Evolutionary conservation across 257 asterid species (phyloP).

Genomic region (Ligustrum vulgare): DNA sequence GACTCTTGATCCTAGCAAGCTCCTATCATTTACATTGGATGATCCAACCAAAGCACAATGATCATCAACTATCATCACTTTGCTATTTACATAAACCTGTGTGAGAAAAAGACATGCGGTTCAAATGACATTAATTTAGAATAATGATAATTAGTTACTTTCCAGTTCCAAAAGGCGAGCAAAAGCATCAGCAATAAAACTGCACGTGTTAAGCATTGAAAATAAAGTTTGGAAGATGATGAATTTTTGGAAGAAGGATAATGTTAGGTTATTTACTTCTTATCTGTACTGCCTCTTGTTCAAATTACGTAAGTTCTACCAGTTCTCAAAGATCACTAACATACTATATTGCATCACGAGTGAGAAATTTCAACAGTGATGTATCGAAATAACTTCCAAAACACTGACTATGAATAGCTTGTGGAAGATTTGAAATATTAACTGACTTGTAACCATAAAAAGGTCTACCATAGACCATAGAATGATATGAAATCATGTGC

Average conservation of each 20-base stretch:
- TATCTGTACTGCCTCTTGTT: neutral
- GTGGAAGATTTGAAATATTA: slow-evolving; percentile 23
- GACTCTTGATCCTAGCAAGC: slow-evolving; percentile 94
- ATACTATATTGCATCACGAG: neutral
- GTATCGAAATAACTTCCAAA: neutral
- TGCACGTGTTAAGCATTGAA: neutral
- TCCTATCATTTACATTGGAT: slow-evolving; percentile 91
- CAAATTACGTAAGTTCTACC: neutral
- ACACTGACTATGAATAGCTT: neutral
- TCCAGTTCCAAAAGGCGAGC: too few relatives aligned
- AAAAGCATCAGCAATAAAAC: neutral
- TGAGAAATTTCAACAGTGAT: neutral
- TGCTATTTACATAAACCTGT: slow-evolving; percentile 97
- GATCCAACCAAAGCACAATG: slow-evolving; percentile 78
- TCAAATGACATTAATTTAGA: too few relatives aligned
- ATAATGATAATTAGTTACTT: too few relatives aligned
- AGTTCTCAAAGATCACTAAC: neutral
- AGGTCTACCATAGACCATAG: slow-evolving; percentile 74
- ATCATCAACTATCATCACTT: slow-evolving; percentile 94
- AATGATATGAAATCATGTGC: slow-evolving; percentile 75
- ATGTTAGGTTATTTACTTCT: neutral
- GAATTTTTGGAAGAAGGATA: neutral
- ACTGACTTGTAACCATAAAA: slow-evolving; percentile 80
- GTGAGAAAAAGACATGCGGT: too few relatives aligned
- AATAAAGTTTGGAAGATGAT: neutral